phyloP scores from a whole-genome alignment of 768 basidiomycete genomes.

The Auricularia auricula-judae region DNA sequence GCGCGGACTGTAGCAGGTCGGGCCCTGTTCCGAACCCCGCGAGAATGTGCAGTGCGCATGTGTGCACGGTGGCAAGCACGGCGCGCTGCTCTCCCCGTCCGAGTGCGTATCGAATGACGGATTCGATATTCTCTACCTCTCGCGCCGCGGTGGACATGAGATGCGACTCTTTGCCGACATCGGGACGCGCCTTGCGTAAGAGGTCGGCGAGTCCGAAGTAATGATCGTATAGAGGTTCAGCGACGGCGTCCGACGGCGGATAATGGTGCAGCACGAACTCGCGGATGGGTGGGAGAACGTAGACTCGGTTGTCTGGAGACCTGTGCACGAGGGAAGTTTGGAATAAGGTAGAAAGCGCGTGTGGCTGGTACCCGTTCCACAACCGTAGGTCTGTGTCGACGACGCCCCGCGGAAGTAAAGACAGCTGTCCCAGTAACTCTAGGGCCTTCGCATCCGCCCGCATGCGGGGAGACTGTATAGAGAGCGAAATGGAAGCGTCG shows the following conservation, averaged over 20 bases:
- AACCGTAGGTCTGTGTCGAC: slow-evolving; percentile 8
- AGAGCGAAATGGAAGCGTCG: background rate
- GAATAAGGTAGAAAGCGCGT: background rate
- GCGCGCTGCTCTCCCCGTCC: too few relatives aligned
- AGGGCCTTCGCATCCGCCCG: background rate
- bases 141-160: too few relatives aligned
- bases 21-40: background rate
- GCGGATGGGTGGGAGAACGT: background rate
- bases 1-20: background rate
- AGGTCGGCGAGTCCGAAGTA: too few relatives aligned
- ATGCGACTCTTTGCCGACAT: too few relatives aligned
- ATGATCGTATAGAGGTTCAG: too few relatives aligned
- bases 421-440: background rate
- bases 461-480: background rate
- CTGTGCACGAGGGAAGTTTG: background rate
- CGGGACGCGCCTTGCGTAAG: too few relatives aligned
- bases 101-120: too few relatives aligned
- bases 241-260: background rate
- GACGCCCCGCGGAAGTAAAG: background rate
- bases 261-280: background rate
- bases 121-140: too few relatives aligned
- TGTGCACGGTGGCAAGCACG: too few relatives aligned
- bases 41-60: too few relatives aligned
- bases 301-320: background rate
- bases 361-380: slow-evolving; percentile 5